Base-by-base conservation (phyloP, 257 asterid species). In the Solanum etuberosum region DNA sequence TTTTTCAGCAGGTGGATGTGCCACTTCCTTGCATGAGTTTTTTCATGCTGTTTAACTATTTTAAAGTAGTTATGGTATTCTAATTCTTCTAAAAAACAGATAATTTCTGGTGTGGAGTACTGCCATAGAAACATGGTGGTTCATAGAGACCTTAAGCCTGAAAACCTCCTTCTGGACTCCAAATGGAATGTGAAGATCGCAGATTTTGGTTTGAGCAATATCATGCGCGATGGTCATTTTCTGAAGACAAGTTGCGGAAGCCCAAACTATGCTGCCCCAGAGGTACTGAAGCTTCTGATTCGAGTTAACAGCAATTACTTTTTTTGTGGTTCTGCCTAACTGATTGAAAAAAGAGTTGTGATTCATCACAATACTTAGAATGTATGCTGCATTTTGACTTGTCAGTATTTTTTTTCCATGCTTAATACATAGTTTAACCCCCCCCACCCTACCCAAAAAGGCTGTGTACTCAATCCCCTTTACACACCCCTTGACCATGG, bases 221-320 rank as follows among this genome's bases (percentile, higher is more conserved):
- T 96, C 63, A 96, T 96, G 98, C 96, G 98, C 7, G 98, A 96
- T 51, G 98, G 99, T 86, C 99, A 96, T 93, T 96, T 96, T 90
- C 93, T 96, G 89, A 96, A 95, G 93, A 96, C 98, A 89, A 94
- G 98, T 82, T 96, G 99, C 85, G 99, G 99, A 85, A 96, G 99
- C 90, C 99, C 99, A 85, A 96, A 95, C 89, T 96, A 95, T 65
- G 99, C 99, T 87, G 98, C 99, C 80, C 98, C 99, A 11, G 99
- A 96, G 97, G 99, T 95, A 91, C 86, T 87, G 86, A 72, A 72
- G 38, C 65, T 81, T 25, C 63, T 48, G 29, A 59, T 80, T 16
- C 65, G 29, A 80, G 67, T 80, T 80, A 80, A 43, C 14, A 46
- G 14, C 82, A 86, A 42, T 51, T 23, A 10, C n/a, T 29, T 9